Conservation (phyloP, 1,139 yeast genomes). For the Hyphopichia fennica region DNA sequence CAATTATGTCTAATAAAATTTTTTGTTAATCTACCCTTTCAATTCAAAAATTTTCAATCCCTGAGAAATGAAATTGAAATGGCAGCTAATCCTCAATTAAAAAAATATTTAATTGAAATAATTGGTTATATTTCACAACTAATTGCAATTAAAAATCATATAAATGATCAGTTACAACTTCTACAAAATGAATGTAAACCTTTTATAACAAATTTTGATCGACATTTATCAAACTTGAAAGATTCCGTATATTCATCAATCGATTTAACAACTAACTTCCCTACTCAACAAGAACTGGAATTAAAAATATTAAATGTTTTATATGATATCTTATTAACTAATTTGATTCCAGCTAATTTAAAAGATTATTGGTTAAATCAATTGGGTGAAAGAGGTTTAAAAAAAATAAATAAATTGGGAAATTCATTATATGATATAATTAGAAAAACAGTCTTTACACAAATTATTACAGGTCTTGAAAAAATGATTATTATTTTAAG, state of each 20-base stretch:
- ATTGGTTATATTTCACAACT: constrained; percentile 32
- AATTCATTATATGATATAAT: constrained; percentile 48
- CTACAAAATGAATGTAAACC: constrained; percentile 40
- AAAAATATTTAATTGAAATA: constrained; percentile 18
- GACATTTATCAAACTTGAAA: constrained; percentile 32
- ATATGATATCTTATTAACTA: constrained; percentile 57
- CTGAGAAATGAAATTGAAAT: background rate
- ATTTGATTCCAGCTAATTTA: constrained; percentile 44
- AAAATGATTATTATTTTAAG: constrained; percentile 53
- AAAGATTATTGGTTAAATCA: constrained; percentile 48
- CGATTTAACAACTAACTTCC: constrained; percentile 14
- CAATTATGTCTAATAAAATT: constrained; percentile 15
- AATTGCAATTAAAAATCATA: constrained; percentile 25
- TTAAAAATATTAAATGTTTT: constrained; percentile 21
- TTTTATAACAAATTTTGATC: constrained; percentile 40
- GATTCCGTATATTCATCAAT: constrained; percentile 18
- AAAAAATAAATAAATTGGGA: constrained; percentile 56
- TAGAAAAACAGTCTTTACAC: constrained; percentile 47
- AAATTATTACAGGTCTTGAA: constrained; percentile 57
- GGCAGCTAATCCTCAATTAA: constrained; percentile 8
- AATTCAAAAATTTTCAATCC: background rate
- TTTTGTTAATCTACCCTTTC: constrained; percentile 5
- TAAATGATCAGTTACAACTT: constrained; percentile 38
- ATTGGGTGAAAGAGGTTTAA: constrained; percentile 69
- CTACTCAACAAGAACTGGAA: constrained; percentile 10